Conservation (phyloP, 441 rosid species). For the Raphanus hybrid region DNA sequence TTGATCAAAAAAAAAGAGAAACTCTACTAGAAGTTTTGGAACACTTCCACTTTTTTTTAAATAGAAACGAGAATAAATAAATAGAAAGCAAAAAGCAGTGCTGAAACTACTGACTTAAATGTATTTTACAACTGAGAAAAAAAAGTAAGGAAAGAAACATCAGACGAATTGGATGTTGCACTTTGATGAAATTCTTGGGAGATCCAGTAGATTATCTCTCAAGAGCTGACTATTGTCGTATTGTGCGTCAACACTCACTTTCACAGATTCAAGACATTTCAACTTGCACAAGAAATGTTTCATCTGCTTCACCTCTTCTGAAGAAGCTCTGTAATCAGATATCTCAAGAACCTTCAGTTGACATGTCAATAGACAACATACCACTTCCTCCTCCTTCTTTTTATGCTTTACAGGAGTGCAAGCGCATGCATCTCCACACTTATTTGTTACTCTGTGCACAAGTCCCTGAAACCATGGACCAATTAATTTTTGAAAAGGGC, state of each 20-base stretch:
- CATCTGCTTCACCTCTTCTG: neutral
- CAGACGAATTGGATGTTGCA: neutral
- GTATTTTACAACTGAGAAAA: no score
- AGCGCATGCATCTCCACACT: conserved; percentile 2
- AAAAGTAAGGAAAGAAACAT: neutral
- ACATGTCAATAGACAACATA: neutral
- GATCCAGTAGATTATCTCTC: neutral
- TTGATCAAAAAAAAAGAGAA: no score
- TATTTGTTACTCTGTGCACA: neutral
- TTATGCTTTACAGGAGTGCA: neutral
- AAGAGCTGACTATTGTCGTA: neutral
- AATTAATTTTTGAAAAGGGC: neutral
- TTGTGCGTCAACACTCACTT: neutral
- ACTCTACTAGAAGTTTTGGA: no score
- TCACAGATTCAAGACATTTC: neutral
- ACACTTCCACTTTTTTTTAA: no score
- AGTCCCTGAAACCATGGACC: neutral
- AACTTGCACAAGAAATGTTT: neutral
- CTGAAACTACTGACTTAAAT: no score
- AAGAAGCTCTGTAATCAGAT: neutral
- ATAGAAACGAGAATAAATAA: no score
- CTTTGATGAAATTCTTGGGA: neutral
- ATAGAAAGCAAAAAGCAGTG: no score
- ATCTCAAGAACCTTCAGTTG: neutral
- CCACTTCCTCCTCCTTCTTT: neutral